Evolutionary conservation across 352 stramenopile genomes (phyloP), one percentile per base, ranked within the genome.

Genomic region (Blastocystis sp.): DNA sequence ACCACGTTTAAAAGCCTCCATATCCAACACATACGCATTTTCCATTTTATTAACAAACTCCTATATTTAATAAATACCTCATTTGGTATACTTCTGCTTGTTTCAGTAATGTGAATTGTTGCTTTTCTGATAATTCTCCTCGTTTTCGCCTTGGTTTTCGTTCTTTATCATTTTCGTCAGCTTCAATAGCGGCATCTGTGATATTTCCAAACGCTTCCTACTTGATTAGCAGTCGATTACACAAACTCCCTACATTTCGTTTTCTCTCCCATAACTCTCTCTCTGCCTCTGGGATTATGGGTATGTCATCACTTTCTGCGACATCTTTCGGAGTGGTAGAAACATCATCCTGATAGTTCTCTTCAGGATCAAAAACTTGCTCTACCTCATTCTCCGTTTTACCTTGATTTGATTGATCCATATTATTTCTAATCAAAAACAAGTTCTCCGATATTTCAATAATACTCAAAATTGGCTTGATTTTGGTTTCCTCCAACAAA

Each of bases 41-140:
- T 84, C 73, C 53, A 84, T 84, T 41, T 64, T 68, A 43, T 84
- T 47, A 54, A 84, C 73, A 84, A 68, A 84, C 7, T 66, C 55
- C 73, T 84, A 53, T 15, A 3, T 23, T 20, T 18, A 69, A 26
- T 69, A n/a, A 13, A 11, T 18, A 18, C 11, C 7, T 18, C 5
- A 45, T 11, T 26, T 20, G n/a, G 20, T 8, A 37, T n/a, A 84
- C 73, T 26, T 41, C 50, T 18, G 73, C 73, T 34, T 53, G 15
- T 5, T 84, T 84, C n/a, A 84, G 34, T 9, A 84, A 45, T 15
- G 15, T 29, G 37, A 63, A 43, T 15, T 84, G 73, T 3, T 84
- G n/a, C 26, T 84, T 69, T 18, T 68, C 73, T 29, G 73, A 66
- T 34, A 84, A 29, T 43, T 84, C 47, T 18, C 73, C 73, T 37